Evolutionary conservation across 495 filamentous ascomycete species (phyloP).

Genomic region (Glarea lozoyensis): DNA sequence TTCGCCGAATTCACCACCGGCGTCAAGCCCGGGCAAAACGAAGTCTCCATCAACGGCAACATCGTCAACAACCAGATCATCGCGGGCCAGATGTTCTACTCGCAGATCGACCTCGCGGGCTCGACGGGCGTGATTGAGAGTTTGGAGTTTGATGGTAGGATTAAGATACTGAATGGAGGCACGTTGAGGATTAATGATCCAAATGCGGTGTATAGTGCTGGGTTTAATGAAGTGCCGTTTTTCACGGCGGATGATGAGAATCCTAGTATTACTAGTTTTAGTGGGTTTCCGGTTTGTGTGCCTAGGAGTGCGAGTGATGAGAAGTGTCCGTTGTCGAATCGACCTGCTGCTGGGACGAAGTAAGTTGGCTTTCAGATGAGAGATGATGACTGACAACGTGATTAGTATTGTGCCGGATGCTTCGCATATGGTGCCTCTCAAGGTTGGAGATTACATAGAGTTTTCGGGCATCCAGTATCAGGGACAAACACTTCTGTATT

Average conservation of each 20-base stretch:
- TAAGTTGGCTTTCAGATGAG: too few species aligned
- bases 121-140: conserved; percentile 27
- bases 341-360: conserved; percentile 15
- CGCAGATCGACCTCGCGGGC: conserved; percentile 22
- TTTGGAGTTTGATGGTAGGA: conserved; percentile 22
- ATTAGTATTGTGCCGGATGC: conserved; percentile 24
- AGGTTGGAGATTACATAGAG: conserved; percentile 28
- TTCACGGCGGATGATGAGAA: conserved; percentile 31
- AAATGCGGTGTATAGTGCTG: conserved; percentile 27
- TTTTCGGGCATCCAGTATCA: conserved; percentile 24
- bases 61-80: conserved; percentile 24
- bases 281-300: conserved; percentile 35
- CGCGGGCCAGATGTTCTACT: conserved; percentile 27
- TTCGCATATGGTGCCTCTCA: conserved; percentile 29
- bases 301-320: conserved; percentile 25
- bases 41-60: conserved; percentile 29
- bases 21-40: conserved; percentile 17
- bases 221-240: conserved; percentile 23
- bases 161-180: conserved; percentile 28
- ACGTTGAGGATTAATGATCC: conserved; percentile 34
- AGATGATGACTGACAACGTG: too few species aligned
- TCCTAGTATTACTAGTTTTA: conserved; percentile 29
- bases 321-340: conserved; percentile 27
- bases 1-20: conserved; percentile 26
- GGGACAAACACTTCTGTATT: conserved; percentile 23